Evolutionary conservation across 768 basidiomycete genomes (phyloP).

Genomic region (Leucocoprinus birnbaumii): DNA sequence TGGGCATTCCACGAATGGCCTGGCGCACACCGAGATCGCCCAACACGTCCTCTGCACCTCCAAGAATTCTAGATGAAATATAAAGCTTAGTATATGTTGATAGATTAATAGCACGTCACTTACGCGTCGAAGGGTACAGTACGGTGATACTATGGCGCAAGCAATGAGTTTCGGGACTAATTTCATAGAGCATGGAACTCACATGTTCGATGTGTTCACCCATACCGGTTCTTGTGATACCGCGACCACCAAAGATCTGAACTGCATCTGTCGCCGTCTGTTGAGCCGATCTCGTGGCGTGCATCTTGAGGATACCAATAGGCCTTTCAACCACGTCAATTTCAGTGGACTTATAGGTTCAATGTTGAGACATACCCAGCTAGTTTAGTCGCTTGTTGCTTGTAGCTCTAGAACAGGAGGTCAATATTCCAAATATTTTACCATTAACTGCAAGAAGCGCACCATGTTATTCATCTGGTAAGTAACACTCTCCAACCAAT

Average conservation of each 20-base stretch:
- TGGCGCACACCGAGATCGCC: conserved; percentile 82
- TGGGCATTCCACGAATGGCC: conserved; percentile 74
- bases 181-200: conserved; percentile 17
- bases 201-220: conserved; percentile 70
- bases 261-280: conserved; percentile 71
- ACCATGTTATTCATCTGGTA: conserved; percentile 87
- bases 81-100: background rate
- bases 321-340: conserved; percentile 35
- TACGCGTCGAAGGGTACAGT: conserved; percentile 64
- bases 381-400: conserved; percentile 70
- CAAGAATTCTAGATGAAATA: conserved; percentile 47
- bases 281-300: conserved; percentile 57
- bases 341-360: conserved; percentile 7
- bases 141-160: conserved; percentile 49
- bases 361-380: conserved; percentile 51
- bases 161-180: conserved; percentile 16
- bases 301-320: conserved; percentile 72
- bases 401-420: conserved; percentile 47
- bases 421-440: background rate
- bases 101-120: conserved; percentile 17
- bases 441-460: background rate
- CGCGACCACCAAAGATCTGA: conserved; percentile 86
- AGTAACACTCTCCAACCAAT: conserved; percentile 82
- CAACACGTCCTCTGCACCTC: conserved; percentile 82
- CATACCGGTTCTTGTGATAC: conserved; percentile 78